A percentile compares a stretch with the other conserved stretches of the same genome.
phyloP scores from a whole-genome alignment of 306 rosid genomes.

The Gillenia trifoliata region DNA sequence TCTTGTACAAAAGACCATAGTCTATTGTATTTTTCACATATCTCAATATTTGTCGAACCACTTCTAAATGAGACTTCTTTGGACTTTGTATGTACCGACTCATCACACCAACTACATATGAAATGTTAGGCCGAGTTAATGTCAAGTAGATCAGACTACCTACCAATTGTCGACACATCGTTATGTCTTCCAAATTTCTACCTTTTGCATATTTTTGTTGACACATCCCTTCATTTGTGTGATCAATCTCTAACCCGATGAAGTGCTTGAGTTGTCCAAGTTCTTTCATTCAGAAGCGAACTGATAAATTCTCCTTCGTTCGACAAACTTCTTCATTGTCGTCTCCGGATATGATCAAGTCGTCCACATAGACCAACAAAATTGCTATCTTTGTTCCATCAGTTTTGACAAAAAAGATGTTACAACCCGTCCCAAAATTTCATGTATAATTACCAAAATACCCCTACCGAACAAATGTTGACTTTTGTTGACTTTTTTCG shows the following conservation, averaged over 20 bases:
- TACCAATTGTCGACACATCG: too few relatives aligned
- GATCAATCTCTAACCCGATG: not conserved
- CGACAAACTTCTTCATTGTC: not conserved
- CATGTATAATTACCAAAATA: too few relatives aligned
- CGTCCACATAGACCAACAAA: not conserved
- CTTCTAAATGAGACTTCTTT: not conserved
- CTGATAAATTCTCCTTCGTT: not conserved
- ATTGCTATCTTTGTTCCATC: not conserved
- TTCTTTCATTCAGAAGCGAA: not conserved
- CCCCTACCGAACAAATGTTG: too few relatives aligned
- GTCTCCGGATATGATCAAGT: not conserved
- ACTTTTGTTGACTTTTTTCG: too few relatives aligned
- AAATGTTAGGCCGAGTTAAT: too few relatives aligned
- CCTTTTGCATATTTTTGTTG: conserved; percentile 6
- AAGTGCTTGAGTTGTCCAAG: not conserved
- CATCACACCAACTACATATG: not conserved
- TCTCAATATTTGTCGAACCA: not conserved
- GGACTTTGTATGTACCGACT: not conserved
- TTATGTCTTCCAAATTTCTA: not conserved
- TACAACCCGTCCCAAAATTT: too few relatives aligned
- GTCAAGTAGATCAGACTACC: too few relatives aligned
- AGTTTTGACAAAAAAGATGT: too few relatives aligned
- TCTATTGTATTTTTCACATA: too few relatives aligned
- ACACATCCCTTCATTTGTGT: not conserved
- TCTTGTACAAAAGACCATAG: too few relatives aligned